Base-by-base conservation (phyloP, 345 rosid genomes). In the Brassica rapa region DNA sequence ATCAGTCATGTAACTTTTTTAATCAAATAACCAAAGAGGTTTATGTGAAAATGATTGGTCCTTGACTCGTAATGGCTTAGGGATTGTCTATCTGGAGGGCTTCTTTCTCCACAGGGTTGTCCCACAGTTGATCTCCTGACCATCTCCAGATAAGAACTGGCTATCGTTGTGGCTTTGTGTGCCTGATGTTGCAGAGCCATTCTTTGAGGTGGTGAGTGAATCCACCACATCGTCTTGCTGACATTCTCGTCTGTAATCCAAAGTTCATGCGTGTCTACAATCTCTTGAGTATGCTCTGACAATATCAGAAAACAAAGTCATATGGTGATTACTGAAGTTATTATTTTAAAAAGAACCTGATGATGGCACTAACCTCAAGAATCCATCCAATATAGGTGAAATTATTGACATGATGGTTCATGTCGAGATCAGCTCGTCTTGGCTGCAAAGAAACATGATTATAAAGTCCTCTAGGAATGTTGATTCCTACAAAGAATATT, bases 361-460 rank as follows among this genome's bases (percentile, higher is more conserved):
- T 33, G 14, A 7, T 8, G 63, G 7, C 41, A 67, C 81, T 81
- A 33, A 93, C 97, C 97, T 94, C 97, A 1, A 92, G 91, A 83
- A 89, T 87, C 98, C 98, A 94, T 82, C 97, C 95, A 15, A 94
- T 88, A 70, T 92, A 92, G 68, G 97, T 72, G 70, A 94, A 97
- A 55, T 94, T 91, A 69, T 94, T 92, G 70, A 92, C 98, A 75
- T 92, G 98, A 79, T 94, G 97, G 80, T 94, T 94, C 98, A 94
- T 94, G 84, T 92, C 98, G 21, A 94, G 88, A 86, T 94, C 98
- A 71, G 92, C 93, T 87, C 95, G 85, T 82, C 97, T 88, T 1
- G 98, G 97, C 97, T 87, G 76, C 81, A 70, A 63, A 62, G 7
- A 35, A 23, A 15, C 60, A 64, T 71, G 66, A 64, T 27, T 43